Base-by-base conservation (phyloP, 495 filamentous ascomycete genomes). In the Daldinia loculata region DNA sequence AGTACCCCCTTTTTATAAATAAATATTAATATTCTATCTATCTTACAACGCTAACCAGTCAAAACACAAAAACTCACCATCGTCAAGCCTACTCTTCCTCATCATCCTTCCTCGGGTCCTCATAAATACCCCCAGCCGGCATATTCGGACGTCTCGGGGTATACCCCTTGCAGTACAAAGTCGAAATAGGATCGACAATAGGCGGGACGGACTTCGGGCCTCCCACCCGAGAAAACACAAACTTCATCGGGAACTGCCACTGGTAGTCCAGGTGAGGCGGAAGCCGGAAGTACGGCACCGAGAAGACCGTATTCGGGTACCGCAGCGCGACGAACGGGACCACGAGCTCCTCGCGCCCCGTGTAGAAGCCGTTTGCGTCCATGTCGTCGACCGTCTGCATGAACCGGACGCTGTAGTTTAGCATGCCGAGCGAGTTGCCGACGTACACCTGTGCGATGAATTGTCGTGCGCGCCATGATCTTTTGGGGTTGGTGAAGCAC, bases 371-470 rank as follows among this genome's bases (percentile, higher is more conserved):
- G 61, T 67, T 62, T 0, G 71, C 71, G 55, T 74, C 71, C 71
- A 74, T 74, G 24, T 74, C 71, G 12, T 74, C 71, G n/a, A 74
- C 71, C 56, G 71, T 74, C 66, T 74, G 71, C 71, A 74, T 74
- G 30, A 67, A 74, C 39, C 71, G 67, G 36, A 52, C 61, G 63
- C 61, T 71, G 61, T 74, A 70, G 51, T 74, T 74, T 8, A 74
- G 67, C 67, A 71, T 70, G 11, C 71, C 71, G 15, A 74, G 57
- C 19, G 71, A 66, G 62, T 32, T 74, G 19, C 71, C 71, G 9
- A 70, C 63, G 51, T 71, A 74, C 52, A 70, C 71, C 29, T 74
- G 70, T 0, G 58, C 67, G n/a, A 74, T 74, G 50, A 74, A 70
- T 22, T 70, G 71, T 12, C 68, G 67, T 15, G 30, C 50, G 26